phyloP scores from a whole-genome alignment of 192 early-diverging fungal species.

The Tieghemiomyces parasiticus region DNA sequence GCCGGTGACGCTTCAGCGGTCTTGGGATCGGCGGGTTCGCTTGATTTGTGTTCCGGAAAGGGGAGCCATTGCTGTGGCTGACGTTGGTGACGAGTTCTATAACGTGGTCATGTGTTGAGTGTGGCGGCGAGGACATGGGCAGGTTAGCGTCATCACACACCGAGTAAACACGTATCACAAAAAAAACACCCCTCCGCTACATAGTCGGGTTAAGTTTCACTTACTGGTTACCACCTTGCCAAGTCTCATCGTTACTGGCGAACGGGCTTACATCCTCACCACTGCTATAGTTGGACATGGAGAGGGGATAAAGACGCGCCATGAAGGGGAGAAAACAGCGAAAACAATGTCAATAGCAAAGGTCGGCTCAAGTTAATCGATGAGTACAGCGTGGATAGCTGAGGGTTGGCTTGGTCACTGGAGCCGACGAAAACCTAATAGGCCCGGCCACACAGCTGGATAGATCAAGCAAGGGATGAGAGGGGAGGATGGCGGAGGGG shows the following conservation, averaged over 20 bases:
- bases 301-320: too few relatives aligned
- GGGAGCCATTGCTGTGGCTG: conserved; percentile 2
- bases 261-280: conserved; percentile 6
- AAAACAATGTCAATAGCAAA: too few relatives aligned
- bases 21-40: conserved; percentile 6
- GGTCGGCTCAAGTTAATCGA: too few relatives aligned
- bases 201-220: background rate
- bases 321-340: too few relatives aligned
- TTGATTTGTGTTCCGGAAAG: background rate
- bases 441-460: background rate
- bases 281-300: too few relatives aligned
- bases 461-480: background rate
- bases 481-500: background rate
- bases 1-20: background rate
- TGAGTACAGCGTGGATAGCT: too few relatives aligned
- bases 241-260: background rate
- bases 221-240: background rate
- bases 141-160: background rate
- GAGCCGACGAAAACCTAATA: background rate
- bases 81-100: background rate
- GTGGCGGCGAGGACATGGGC: background rate
- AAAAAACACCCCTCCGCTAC: background rate
- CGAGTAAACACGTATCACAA: background rate
- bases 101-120: background rate
- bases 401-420: too few relatives aligned